Evolutionary conservation across 352 stramenopile genomes (phyloP), one percentile per base, ranked within the genome.

Genomic region (Saprolegnia diclina): DNA sequence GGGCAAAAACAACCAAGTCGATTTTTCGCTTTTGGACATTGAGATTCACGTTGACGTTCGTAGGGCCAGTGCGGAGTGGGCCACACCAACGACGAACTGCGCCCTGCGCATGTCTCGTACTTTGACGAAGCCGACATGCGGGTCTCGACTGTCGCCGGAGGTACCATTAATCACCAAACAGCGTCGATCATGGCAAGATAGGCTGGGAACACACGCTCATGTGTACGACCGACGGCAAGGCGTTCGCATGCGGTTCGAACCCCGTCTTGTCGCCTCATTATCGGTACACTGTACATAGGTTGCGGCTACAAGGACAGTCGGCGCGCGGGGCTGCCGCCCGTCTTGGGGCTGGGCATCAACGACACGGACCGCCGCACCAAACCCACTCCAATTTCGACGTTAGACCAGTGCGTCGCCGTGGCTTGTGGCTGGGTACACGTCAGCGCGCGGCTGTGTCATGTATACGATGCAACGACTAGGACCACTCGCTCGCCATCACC

Each of bases 241-340:
- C 89, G 24, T 94, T 88, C 56, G 87, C 83, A 0, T 87, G 78
- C 65, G 87, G 87, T 59, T 35, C 29, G 29, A 59, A 9, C 7
- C n/a, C 52, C 52, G 7, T 21, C 7, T 7, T 16, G 9, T 14
- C 52, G 16, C 14, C 7, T 7, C 22, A 57, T 7, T 7, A 45
- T 16, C 7, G 7, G 38, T 45, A 7, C 7, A 45, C 7, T 7
- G 38, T 45, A 14, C 38, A 45, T 42, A 59, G 52, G 52, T 9
- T 90, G 84, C 11, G 87, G 87, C 16, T 94, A 94, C 72, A 94
- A 94, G 32, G 87, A 94, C 55, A 92, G 83, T 67, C 76, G 87
- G 13, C 77, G 85, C n/a, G 77, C 82, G 16, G 85, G 85, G 1
- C 85, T 93, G 40, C 87, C 87, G 16, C 87, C 87, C n/a, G 87